Percentiles rank a stretch among this genome's conserved stretches.
Evolutionary conservation across 176 grass and related monocot species (phyloP).

Genomic region (Cenchrus purpureus): DNA sequence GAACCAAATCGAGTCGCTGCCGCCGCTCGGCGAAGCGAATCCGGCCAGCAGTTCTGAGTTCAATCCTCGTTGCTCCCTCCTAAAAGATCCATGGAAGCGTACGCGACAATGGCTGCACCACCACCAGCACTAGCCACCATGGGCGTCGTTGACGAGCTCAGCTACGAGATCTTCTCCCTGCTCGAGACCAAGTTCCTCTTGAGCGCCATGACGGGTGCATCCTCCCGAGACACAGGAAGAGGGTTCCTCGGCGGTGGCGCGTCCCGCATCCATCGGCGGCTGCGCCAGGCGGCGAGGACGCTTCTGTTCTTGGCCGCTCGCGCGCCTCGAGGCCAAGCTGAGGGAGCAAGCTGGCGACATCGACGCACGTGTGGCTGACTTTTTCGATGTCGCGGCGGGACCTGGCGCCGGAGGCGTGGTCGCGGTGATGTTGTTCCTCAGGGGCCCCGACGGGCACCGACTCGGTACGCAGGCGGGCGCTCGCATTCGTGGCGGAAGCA

Average conservation of each 20-base stretch:
- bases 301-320: no score
- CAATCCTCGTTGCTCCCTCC: no score
- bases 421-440: conserved; percentile 61
- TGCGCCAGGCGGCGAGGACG: no score
- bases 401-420: conserved; percentile 59
- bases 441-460: conserved; percentile 50
- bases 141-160: conserved; percentile 56
- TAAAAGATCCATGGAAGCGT: background rate
- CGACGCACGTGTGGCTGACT: conserved; percentile 52
- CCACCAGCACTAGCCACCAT: background rate
- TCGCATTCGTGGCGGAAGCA: conserved; percentile 41
- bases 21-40: no score
- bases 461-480: conserved; percentile 55
- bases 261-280: conserved; percentile 73
- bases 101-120: conserved; percentile 30
- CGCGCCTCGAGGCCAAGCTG: conserved; percentile 59
- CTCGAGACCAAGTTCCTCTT: conserved; percentile 78
- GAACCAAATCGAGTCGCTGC: no score
- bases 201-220: conserved; percentile 15
- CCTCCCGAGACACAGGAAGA: conserved; percentile 29
- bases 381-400: conserved; percentile 72
- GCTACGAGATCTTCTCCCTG: conserved; percentile 75
- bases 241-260: background rate
- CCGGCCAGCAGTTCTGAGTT: no score
- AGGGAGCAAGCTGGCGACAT: conserved; percentile 29